Evolutionary conservation across 805 yeast genomes (phyloP).

Genomic region (Ogataea degrootiae): DNA sequence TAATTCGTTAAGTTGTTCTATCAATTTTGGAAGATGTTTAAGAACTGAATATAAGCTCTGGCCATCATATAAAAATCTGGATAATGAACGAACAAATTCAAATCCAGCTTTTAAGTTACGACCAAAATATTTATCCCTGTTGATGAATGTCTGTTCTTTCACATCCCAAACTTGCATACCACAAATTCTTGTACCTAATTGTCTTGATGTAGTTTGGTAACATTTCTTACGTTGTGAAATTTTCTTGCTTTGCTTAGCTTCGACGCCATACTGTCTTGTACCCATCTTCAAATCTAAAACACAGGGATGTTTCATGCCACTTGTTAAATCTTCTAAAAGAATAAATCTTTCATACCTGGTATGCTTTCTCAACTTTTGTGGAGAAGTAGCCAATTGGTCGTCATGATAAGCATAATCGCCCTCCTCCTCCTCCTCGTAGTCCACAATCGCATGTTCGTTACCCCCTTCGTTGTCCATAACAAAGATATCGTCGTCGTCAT

Average conservation of each 20-base stretch:
- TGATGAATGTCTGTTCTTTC: conserved; percentile 42
- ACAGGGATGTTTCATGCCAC: conserved; percentile 78
- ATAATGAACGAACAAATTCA: conserved; percentile 70
- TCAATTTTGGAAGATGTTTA: conserved; percentile 61
- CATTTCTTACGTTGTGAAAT: conserved; percentile 81
- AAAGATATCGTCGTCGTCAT: conserved; percentile 4
- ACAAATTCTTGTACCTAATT: conserved; percentile 87
- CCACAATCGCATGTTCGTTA: conserved; percentile 13
- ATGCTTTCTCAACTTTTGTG: conserved; percentile 17
- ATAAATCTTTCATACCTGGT: conserved; percentile 77
- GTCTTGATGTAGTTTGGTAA: conserved; percentile 68
- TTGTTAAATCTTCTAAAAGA: conserved; percentile 83
- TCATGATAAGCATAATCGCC: background rate
- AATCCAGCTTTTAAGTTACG: conserved; percentile 65
- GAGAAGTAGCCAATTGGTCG: conserved; percentile 2
- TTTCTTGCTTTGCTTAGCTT: conserved; percentile 69
- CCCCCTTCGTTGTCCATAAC: conserved; percentile 7
- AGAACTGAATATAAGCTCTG: conserved; percentile 48
- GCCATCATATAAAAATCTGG: conserved; percentile 81
- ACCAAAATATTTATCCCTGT: conserved; percentile 90
- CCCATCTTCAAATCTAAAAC: conserved; percentile 97
- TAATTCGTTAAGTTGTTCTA: conserved; percentile 57
- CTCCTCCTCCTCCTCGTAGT: conserved; percentile 12
- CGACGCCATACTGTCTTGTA: conserved; percentile 96
- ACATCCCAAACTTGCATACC: conserved; percentile 86